Evolutionary conservation across 2,329 filamentous ascomycete genomes (phyloP).

Genomic region (Paecilomyces sp.): DNA sequence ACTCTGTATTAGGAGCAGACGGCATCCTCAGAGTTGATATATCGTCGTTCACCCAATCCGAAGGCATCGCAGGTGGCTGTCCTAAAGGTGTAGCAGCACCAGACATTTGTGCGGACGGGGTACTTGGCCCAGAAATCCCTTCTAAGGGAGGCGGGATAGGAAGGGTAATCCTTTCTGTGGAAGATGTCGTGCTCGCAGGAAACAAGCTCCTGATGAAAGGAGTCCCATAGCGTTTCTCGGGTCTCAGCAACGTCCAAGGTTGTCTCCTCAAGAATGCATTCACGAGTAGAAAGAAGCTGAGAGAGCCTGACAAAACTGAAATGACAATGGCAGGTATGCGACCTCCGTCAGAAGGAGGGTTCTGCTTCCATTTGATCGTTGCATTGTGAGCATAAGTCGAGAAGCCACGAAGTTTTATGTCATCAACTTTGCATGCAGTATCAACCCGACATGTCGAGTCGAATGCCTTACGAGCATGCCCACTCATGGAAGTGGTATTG

Average conservation of each 20-base stretch:
- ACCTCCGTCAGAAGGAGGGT: conserved; percentile 7
- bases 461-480: conserved; percentile 17
- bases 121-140: not conserved
- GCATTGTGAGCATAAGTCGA: conserved; percentile 16
- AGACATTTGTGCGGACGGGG: not conserved
- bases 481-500: conserved; percentile 39
- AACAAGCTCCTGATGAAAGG: not conserved
- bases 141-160: not conserved
- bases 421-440: conserved; percentile 28
- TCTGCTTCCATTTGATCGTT: conserved; percentile 23
- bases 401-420: conserved; percentile 25
- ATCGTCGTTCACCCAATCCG: not conserved
- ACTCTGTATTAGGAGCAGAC: not conserved
- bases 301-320: not conserved
- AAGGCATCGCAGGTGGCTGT: not conserved
- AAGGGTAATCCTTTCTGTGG: not conserved
- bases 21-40: not conserved
- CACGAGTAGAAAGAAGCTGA: not conserved
- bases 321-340: not conserved
- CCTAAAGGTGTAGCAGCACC: not conserved
- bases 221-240: not conserved
- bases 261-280: not conserved
- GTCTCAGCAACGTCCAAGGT: not conserved
- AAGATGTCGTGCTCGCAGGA: not conserved
- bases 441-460: conserved; percentile 19